These are phyloP conservation scores for Misopates orontium DNA, from an alignment of 257 asterid species.

Conservation along the genomic window DNA sequence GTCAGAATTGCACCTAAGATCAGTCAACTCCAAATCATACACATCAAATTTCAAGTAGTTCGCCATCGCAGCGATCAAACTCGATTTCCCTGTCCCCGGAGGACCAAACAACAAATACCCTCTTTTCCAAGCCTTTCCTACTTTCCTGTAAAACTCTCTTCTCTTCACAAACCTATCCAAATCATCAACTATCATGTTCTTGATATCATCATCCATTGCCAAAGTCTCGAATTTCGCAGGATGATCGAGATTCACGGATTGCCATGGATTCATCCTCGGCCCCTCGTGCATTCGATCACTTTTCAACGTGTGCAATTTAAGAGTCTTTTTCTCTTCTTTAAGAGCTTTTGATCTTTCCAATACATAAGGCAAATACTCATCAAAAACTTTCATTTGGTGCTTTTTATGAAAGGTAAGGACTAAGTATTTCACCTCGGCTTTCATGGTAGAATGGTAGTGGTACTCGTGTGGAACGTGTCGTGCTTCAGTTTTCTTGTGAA, in stretches of 20 bases:
- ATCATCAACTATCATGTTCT: conserved; percentile 47
- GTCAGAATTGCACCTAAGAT: conserved; percentile 53
- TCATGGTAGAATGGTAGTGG: conserved; percentile 4
- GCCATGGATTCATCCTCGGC: conserved; percentile 37
- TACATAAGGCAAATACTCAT: conserved; percentile 44
- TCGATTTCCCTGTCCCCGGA: conserved; percentile 81
- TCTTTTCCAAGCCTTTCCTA: conserved; percentile 80
- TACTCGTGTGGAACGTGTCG: conserved; percentile 16
- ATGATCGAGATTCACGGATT: conserved; percentile 42
- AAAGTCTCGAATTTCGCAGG: conserved; percentile 63
- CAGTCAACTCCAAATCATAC: conserved; percentile 66
- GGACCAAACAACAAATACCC: conserved; percentile 78
- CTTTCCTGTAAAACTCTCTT: conserved; percentile 51
- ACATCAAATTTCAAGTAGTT: conserved; percentile 66
- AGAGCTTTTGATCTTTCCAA: conserved; percentile 28
- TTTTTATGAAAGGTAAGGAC: too few relatives aligned
- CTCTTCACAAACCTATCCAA: conserved; percentile 50
- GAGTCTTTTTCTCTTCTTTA: conserved; percentile 47
- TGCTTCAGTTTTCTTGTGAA: conserved; percentile 1
- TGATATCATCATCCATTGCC: conserved; percentile 58
- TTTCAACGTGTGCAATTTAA: conserved; percentile 50
- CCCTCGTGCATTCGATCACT: conserved; percentile 32
- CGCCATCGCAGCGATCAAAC: conserved; percentile 78
- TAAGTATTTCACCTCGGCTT: too few relatives aligned
- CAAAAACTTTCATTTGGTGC: too few relatives aligned